phyloP scores from a whole-genome alignment of 2,329 filamentous ascomycete species.

The Talaromyces sp. region DNA sequence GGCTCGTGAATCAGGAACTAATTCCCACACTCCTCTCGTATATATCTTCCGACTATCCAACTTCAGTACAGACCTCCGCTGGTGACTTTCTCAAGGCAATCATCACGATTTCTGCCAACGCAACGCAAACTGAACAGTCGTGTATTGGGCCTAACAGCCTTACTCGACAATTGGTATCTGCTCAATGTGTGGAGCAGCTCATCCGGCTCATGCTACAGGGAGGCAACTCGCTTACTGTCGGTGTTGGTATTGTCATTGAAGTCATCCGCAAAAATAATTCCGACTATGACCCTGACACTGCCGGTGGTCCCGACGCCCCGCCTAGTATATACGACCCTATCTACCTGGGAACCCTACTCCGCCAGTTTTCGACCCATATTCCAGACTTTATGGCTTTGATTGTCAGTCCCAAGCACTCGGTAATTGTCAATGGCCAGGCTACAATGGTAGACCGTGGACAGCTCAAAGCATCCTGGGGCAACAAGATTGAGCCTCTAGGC shows the following conservation, averaged over 20 bases:
- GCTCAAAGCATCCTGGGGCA: conserved; percentile 81
- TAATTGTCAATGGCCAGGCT: conserved; percentile 51
- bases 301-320: conserved; percentile 68
- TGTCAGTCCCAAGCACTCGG: conserved; percentile 60
- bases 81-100: conserved; percentile 98
- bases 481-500: conserved; percentile 84
- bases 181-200: conserved; percentile 74
- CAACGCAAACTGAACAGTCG: conserved; percentile 96
- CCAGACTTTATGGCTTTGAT: conserved; percentile 92
- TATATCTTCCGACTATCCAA: conserved; percentile 75
- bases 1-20: conserved; percentile 83
- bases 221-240: conserved; percentile 89
- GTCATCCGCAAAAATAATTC: conserved; percentile 99
- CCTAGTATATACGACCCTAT: conserved; percentile 89
- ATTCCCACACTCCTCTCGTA: conserved; percentile 83
- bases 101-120: conserved; percentile 97
- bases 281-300: conserved; percentile 91
- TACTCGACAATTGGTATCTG: conserved; percentile 88
- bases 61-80: conserved; percentile 90
- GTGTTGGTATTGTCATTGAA: conserved; percentile 95
- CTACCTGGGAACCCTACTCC: conserved; percentile 83
- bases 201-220: conserved; percentile 87
- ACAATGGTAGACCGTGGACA: conserved; percentile 64
- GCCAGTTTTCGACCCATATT: conserved; percentile 83
- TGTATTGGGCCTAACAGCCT: conserved; percentile 97